Base-by-base conservation (phyloP, 208 protist species). In the Entamoeba moshkovskii region DNA sequence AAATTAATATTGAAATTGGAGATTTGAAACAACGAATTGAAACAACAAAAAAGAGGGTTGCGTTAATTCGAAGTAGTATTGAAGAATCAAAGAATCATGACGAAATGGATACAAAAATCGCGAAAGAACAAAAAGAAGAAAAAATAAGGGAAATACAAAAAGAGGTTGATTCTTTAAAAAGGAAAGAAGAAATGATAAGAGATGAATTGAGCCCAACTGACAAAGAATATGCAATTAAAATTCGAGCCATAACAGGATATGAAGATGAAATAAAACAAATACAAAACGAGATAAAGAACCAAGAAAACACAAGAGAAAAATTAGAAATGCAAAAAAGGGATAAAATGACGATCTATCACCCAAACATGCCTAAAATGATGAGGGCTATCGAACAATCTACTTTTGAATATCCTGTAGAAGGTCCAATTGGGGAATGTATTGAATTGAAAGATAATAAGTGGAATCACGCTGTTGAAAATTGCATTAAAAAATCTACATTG, bases 81-180 rank as follows among this genome's bases (percentile, higher is more conserved):
- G 91, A 59, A 93, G 49, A 47, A 92, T 93, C 47, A 85, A 92
- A 91, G 29, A 73, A 47, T 48, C 45, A 92, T 46, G 46, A 91
- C 4, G 44, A 11, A 94, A 46, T 29, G 5, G 59, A 73, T 38
- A 73, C 59, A 38, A 22, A 73, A 38, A 2, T 0, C 29, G 59
- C 18, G 6, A 25, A 38, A 73, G 6, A 42, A 42, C 29, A 73
- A 38, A 73, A 73, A 73, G 93, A 66, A 47, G 52, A 46, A 45
- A 94, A 66, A 94, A 49, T 94, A 45, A 52, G 25, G 46, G 45
- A 42, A 45, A 29, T 33, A 93, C 29, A 52, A 46, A 48, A n/a
- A 46, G 46, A 46, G 48, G 93, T 66, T 93, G 33, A 29, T 44
- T 29, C 33, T 93, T 0, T 45, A 33, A 93, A 93, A 46, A 66